These are phyloP conservation scores for Aquilaria malaccensis DNA, from an alignment of 345 rosid genomes.

Conservation along the genomic window DNA sequence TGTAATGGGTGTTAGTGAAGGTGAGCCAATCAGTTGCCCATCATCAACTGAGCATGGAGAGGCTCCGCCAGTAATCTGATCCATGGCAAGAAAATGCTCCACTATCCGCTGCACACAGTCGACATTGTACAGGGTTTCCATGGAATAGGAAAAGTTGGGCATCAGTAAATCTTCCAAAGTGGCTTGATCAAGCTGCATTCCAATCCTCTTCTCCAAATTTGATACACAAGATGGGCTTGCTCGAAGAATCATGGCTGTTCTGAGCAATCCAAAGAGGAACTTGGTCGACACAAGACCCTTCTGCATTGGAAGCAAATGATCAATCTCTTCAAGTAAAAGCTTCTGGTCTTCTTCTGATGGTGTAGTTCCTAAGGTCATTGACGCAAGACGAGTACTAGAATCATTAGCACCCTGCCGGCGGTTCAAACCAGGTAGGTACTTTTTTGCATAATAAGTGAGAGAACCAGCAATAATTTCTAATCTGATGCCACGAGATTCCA, in stretches of 20 bases:
- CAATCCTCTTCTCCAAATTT: slow-evolving; percentile 74
- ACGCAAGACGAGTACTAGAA: slow-evolving; percentile 53
- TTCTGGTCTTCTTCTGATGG: slow-evolving; percentile 88
- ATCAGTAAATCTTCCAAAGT: slow-evolving; percentile 87
- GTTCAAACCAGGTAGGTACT: slow-evolving; percentile 77
- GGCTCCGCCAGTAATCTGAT: slow-evolving; percentile 71
- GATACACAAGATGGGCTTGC: slow-evolving; percentile 59
- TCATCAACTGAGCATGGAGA: slow-evolving; percentile 84
- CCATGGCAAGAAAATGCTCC: slow-evolving; percentile 78
- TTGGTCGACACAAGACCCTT: slow-evolving; percentile 75
- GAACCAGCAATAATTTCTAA: slow-evolving; percentile 74
- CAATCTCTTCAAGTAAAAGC: slow-evolving; percentile 66
- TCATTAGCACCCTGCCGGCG: slow-evolving; percentile 61
- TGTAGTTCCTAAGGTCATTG: slow-evolving; percentile 43
- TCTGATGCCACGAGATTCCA: slow-evolving; percentile 81
- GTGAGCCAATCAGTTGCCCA: slow-evolving; percentile 75
- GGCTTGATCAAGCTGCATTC: slow-evolving; percentile 97
- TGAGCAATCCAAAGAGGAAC: slow-evolving; percentile 77
- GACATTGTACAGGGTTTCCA: slow-evolving; percentile 88
- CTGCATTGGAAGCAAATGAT: slow-evolving; percentile 62
- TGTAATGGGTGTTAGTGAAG: slow-evolving; percentile 72
- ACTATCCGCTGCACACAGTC: slow-evolving; percentile 84
- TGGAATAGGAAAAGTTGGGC: slow-evolving; percentile 82
- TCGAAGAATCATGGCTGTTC: slow-evolving; percentile 71
- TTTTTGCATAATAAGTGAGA: slow-evolving; percentile 60